Base-by-base conservation (phyloP, 2,329 filamentous ascomycete genomes). In the Phialophora macrospora region DNA sequence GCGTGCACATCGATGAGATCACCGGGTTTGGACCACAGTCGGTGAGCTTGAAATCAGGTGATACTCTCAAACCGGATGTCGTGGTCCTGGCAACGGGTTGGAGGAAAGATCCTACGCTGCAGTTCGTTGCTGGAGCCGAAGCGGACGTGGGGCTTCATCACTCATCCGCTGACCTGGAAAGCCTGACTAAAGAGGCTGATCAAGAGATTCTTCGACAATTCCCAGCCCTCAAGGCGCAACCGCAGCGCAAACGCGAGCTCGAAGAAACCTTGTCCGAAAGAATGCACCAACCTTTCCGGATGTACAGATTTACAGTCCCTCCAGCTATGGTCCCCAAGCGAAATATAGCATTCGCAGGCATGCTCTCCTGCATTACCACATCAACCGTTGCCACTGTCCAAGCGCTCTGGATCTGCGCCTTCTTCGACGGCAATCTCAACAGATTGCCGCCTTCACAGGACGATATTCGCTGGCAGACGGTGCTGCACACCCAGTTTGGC, bases 401-500 rank as follows among this genome's bases (percentile, higher is more conserved):
- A 60, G 83, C 84, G 0, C 77, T 90, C 3, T 90, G 88, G 88
- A 81, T 90, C 46, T 79, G 82, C 0, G 88, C 90, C 0, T 91
- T 87, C 73, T 84, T 93, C 30, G 80, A 83, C 57, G 80, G 80
- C 38, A 77, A 80, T 44, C 75, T 90, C 2, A 74, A 28, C 49
- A 51, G 54, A n/a, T 78, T 81, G 30, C 48, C 58, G 34, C 12
- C 46, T 14, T 55, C 57, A n/a, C 30, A 58, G 46, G 58, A 64
- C 14, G 58, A 67, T 4, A 59, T 62, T 28, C 28, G 57, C 24
- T 80, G 78, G 73, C 82, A 89, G 71, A 86, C 88, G 0, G 83
- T 88, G 28, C 77, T 92, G 55, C 82, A 90, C 72, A 87, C 84
- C 28, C 85, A 89, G 44, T 94, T 89, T 74, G 88, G 88, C 4